Base-by-base conservation (phyloP, 768 basidiomycete species). In the Tephrocybe rancida region DNA sequence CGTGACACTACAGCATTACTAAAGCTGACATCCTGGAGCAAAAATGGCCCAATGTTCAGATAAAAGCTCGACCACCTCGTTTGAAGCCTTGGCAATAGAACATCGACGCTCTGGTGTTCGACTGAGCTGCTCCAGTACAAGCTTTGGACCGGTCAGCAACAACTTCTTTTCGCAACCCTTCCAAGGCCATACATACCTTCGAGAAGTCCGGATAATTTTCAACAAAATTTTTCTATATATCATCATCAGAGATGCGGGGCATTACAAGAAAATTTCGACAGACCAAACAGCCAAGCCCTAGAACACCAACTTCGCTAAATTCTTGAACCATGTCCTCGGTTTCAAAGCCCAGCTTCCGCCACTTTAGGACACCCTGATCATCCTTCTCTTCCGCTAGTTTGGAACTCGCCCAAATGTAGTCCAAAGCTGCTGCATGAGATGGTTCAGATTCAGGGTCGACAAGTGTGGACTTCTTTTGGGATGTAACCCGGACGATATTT, bases 21-120 rank as follows among this genome's bases (percentile, higher is more conserved):
- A 30, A 16, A 58, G 47, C 55, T 46, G 27, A 92, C 92, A 94
- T 41, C 90, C 90, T 26, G 92, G 90, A 13, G 88, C 90, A 64
- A 88, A 88, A 57, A 94, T 88, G 18, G 81, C 82, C 88, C 91
- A 95, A 64, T 93, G 85, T 46, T 93, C 88, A 3, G 89, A 86
- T 27, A 96, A 74, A 34, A 94, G 73, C 61, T 90, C 91, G 4
- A 93, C 89, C 7, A 93, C 83, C 61, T 94, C 90, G 54, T 90
- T 91, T 1, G 92, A 95, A 16, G 88, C 90, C 61, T 80, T 86
- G 4, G 86, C 87, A 57, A 95, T 81, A 0, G 90, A 92, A 72
- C 93, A 95, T 44, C 90, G 80, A 50, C 89, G 82, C 58, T 88
- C 84, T 34, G 73, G 72, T 8, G 88, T 83, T 47, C 92, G 79